Conservation (phyloP, 257 asterid species). For the Sherardia arvensis region DNA sequence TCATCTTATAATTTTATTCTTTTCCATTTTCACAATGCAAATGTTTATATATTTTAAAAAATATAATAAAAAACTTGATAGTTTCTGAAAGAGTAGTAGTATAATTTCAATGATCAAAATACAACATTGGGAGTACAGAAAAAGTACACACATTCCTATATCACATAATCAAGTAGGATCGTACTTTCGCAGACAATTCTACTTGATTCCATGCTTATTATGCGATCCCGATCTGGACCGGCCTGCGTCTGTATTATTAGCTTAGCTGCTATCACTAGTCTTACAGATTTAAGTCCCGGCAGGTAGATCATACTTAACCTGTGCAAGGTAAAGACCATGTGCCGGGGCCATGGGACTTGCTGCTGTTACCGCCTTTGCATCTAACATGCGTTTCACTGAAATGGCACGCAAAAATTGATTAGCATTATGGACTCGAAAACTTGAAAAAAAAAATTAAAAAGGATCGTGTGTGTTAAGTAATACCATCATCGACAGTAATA, state of each 20-base stretch:
- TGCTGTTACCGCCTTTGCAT: conserved; percentile 61
- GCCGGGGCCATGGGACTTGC: conserved; percentile 96
- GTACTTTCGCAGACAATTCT: not conserved
- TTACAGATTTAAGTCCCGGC: conserved; percentile 12
- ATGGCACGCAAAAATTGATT: conserved; percentile 3
- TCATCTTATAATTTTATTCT: not conserved
- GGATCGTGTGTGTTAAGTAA: not conserved
- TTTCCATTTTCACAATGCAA: too few relatives aligned
- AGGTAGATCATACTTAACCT: conserved; percentile 67
- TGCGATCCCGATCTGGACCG: not conserved
- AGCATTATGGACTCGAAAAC: not conserved
- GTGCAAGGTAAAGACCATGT: conserved; percentile 90
- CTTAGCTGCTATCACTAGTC: not conserved
- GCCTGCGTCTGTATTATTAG: not conserved
- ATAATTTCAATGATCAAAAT: too few relatives aligned
- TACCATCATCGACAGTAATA: conserved; percentile 69
- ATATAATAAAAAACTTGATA: too few relatives aligned
- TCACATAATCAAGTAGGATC: not conserved
- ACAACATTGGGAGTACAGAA: too few relatives aligned
- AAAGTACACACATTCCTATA: not conserved
- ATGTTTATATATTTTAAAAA: too few relatives aligned
- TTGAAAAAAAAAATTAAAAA: not conserved
- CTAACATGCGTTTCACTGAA: conserved; percentile 67
- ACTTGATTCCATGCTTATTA: not conserved
- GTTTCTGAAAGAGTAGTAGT: too few relatives aligned